Evolutionary conservation across 1,284 basidiomycete genomes (phyloP).

Genomic region (Mycosarcoma mackinlayi): DNA sequence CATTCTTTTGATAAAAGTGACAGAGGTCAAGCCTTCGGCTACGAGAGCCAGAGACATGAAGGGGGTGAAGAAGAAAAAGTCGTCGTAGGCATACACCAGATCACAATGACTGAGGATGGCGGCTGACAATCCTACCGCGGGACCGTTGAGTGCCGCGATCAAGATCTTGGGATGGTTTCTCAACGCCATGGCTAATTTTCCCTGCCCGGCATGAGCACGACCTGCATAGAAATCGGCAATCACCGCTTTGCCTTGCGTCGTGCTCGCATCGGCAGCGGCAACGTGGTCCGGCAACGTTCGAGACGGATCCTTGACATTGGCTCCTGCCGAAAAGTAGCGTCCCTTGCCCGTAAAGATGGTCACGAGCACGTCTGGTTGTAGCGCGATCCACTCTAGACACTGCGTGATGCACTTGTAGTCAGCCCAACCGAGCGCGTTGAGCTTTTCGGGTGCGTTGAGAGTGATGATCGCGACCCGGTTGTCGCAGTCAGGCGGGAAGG

Average conservation of each 20-base stretch:
- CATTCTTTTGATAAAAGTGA: slow-evolving; percentile 48
- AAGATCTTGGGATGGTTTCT: slow-evolving; percentile 44
- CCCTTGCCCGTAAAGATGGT: slow-evolving; percentile 53
- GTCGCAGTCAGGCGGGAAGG: slow-evolving; percentile 47
- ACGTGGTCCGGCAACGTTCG: slow-evolving; percentile 24
- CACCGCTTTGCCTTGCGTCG: slow-evolving; percentile 11
- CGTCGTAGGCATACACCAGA: slow-evolving; percentile 48
- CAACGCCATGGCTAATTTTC: slow-evolving; percentile 31
- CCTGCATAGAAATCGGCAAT: slow-evolving; percentile 26
- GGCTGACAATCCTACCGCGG: slow-evolving; percentile 49
- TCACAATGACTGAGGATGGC: slow-evolving; percentile 53
- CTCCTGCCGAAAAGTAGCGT: slow-evolving; percentile 54
- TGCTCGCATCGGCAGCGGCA: slow-evolving; percentile 14
- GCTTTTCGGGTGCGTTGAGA: slow-evolving; percentile 35
- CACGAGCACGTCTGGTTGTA: slow-evolving; percentile 42
- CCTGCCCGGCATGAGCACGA: slow-evolving; percentile 23
- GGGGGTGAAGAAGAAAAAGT: slow-evolving; percentile 56
- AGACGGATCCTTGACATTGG: slow-evolving; percentile 51
- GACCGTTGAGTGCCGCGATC: slow-evolving; percentile 57
- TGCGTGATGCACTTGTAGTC: slow-evolving; percentile 38
- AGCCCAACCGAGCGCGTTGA: slow-evolving; percentile 44
- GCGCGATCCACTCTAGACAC: slow-evolving; percentile 47
- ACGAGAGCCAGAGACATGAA: slow-evolving; percentile 55
- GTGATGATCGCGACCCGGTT: slow-evolving; percentile 47
- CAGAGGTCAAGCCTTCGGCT: slow-evolving; percentile 43